A percentile compares a stretch with the other conserved stretches of the same genome.
Evolutionary conservation across 148 eudicot genomes (phyloP).

Genomic region (Vaccinium darrowii): DNA sequence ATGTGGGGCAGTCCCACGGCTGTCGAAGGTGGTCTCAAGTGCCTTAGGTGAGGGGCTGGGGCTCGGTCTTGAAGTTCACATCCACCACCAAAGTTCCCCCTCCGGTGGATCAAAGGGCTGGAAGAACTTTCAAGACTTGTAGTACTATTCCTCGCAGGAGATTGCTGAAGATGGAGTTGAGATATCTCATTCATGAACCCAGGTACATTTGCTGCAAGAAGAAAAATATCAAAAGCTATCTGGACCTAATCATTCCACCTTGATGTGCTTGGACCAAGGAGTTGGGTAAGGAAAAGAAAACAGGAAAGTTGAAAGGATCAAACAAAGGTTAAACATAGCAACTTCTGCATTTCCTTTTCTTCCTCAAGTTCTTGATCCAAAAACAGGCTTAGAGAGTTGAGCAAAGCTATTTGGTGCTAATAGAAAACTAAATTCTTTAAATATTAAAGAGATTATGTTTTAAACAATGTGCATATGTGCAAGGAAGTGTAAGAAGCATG

Average conservation of each 20-base stretch:
- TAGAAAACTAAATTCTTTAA: neutral
- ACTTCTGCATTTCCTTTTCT: neutral
- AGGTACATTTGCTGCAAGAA: neutral
- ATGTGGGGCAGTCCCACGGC: neutral
- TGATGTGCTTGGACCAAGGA: neutral
- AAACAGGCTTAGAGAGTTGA: neutral
- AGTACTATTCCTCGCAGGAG: neutral
- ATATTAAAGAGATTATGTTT: neutral
- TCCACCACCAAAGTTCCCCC: constrained; percentile 8
- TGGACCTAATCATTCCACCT: neutral
- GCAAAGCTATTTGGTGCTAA: neutral
- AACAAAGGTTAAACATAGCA: neutral
- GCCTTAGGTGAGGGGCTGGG: constrained; percentile 34
- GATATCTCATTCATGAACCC: neutral
- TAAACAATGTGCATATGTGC: neutral
- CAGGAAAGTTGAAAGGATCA: neutral
- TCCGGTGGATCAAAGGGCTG: neutral
- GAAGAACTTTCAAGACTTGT: neutral
- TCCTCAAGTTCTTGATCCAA: neutral
- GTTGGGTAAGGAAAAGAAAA: neutral
- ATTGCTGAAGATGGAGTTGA: constrained; percentile 10
- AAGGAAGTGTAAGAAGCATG: neutral
- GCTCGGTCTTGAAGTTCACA: constrained; percentile 24
- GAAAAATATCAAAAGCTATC: neutral
- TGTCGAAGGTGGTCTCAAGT: neutral